phyloP scores from a whole-genome alignment of 1,139 yeast genomes.

The Sugiyamaella neomexicana region DNA sequence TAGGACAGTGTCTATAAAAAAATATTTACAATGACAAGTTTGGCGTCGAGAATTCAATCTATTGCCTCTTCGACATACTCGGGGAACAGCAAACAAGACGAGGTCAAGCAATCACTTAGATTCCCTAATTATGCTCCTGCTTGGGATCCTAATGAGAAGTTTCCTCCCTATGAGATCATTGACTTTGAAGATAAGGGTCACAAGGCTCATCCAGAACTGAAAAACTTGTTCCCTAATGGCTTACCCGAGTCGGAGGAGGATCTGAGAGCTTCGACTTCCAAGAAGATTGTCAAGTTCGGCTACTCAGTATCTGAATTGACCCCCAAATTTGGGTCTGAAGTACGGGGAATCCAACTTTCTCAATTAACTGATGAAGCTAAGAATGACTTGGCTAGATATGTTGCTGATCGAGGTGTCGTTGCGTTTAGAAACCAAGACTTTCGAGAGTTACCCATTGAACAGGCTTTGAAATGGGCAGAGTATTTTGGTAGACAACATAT shows the following conservation, averaged over 20 bases:
- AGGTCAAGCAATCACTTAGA: conserved; percentile 19
- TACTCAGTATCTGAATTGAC: conserved; percentile 37
- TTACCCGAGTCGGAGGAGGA: conserved; percentile 23
- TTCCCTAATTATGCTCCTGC: conserved; percentile 50
- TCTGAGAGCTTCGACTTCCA: conserved; percentile 15
- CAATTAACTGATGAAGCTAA: conserved; percentile 51
- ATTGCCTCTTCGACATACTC: conserved; percentile 11
- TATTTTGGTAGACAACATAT: conserved; percentile 63
- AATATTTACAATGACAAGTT: neutral
- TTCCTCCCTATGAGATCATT: conserved; percentile 42
- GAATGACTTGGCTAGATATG: conserved; percentile 63
- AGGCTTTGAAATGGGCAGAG: conserved; percentile 50
- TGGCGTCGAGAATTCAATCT: conserved; percentile 11
- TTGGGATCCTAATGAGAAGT: conserved; percentile 49
- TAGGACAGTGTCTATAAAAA: too few relatives aligned
- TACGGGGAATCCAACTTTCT: conserved; percentile 59
- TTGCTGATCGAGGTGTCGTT: conserved; percentile 67
- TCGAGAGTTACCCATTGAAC: conserved; percentile 52
- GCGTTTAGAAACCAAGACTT: conserved; percentile 69
- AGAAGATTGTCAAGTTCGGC: conserved; percentile 23
- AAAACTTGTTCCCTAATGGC: conserved; percentile 34
- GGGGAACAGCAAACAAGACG: conserved; percentile 1
- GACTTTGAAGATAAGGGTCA: conserved; percentile 42
- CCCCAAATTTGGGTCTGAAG: conserved; percentile 65
- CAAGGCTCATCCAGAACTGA: conserved; percentile 38